These are phyloP conservation scores for Neoboletus brunneissimus DNA, from an alignment of 768 basidiomycete genomes.

Conservation along the genomic window DNA sequence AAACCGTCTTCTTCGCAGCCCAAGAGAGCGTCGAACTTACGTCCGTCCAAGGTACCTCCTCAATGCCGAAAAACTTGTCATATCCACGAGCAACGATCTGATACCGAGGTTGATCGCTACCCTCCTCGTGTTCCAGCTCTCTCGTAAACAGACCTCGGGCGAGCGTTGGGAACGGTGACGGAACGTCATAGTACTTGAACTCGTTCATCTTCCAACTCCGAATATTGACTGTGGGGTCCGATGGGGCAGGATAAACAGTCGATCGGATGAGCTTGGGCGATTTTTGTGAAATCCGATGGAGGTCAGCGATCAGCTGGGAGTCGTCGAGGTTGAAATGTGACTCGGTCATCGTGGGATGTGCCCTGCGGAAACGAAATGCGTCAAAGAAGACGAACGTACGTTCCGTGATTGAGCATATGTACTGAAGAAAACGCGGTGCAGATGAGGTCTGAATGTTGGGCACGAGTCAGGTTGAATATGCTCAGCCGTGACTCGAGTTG, in stretches of 20 bases:
- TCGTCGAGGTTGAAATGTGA: conserved; percentile 39
- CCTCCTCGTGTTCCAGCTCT: conserved; percentile 37
- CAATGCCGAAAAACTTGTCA: conserved; percentile 99
- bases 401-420: conserved; percentile 12
- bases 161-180: conserved; percentile 92
- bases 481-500: conserved; percentile 2
- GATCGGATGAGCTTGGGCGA: conserved; percentile 66
- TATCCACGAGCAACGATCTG: conserved; percentile 88
- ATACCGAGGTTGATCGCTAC: conserved; percentile 36
- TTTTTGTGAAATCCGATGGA: conserved; percentile 51
- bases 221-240: conserved; percentile 51
- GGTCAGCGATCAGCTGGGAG: conserved; percentile 56
- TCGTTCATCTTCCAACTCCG: conserved; percentile 98
- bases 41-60: conserved; percentile 92
- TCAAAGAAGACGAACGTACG: conserved; percentile 4
- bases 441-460: conserved; percentile 1
- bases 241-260: conserved; percentile 53
- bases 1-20: background rate
- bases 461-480: background rate
- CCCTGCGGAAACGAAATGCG: background rate
- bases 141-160: conserved; percentile 86
- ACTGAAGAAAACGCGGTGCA: conserved; percentile 3
- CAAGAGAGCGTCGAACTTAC: conserved; percentile 44
- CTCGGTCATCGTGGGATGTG: conserved; percentile 18
- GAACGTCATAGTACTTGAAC: conserved; percentile 87